phyloP scores from a whole-genome alignment of 2,329 filamentous ascomycete genomes.

The Fusarium beomiforme region DNA sequence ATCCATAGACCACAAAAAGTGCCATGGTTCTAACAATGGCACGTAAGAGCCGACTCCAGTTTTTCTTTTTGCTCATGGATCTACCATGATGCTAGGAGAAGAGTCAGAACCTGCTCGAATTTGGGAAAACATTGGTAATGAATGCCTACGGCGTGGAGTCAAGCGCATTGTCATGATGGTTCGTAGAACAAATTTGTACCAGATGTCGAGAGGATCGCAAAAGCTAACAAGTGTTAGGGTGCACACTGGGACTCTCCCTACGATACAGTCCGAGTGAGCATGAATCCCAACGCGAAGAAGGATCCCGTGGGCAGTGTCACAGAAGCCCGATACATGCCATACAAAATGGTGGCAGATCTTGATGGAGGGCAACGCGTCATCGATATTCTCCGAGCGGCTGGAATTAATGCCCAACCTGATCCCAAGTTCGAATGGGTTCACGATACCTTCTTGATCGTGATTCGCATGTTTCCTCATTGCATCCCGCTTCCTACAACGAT shows the following conservation, averaged over 20 bases:
- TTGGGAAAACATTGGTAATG: constrained; percentile 27
- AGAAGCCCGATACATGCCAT: constrained; percentile 70
- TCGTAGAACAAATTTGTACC: not conserved
- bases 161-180: constrained; percentile 34
- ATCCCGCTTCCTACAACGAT: constrained; percentile 69
- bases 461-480: constrained; percentile 72
- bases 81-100: constrained; percentile 36
- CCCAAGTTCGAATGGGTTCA: constrained; percentile 75
- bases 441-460: constrained; percentile 74
- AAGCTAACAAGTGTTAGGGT: not conserved
- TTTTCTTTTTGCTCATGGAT: constrained; percentile 29
- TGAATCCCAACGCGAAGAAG: constrained; percentile 68
- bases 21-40: not conserved
- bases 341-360: constrained; percentile 70
- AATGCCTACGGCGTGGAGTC: constrained; percentile 21
- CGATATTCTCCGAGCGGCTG: constrained; percentile 56
- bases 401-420: constrained; percentile 64
- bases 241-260: constrained; percentile 72
- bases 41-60: constrained; percentile 13
- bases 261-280: constrained; percentile 67
- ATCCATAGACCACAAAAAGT: rapidly evolving
- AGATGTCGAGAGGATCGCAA: rapidly evolving
- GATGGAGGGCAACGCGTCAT: constrained; percentile 60
- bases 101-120: constrained; percentile 27
- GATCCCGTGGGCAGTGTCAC: constrained; percentile 73